Evolutionary conservation across 1,139 yeast species (phyloP).

Genomic region (Saccharomyces hybrid): DNA sequence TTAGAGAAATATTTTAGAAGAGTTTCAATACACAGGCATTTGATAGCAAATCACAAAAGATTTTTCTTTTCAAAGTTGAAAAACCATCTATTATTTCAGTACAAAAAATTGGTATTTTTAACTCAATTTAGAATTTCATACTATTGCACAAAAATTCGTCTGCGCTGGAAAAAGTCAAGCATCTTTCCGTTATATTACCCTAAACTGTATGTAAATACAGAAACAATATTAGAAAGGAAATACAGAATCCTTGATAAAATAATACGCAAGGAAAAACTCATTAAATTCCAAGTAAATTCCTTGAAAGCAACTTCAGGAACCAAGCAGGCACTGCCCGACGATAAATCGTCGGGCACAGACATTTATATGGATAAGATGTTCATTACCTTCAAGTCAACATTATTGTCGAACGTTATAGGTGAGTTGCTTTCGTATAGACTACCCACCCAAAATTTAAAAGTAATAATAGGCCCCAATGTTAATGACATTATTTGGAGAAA

Average conservation of each 20-base stretch:
- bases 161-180: neutral
- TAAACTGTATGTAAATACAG: neutral
- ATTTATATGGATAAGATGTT: conserved; percentile 37
- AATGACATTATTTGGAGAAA: conserved; percentile 56
- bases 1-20: conserved; percentile 13
- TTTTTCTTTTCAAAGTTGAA: neutral
- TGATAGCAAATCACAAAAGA: neutral
- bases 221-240: neutral
- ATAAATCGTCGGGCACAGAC: conserved; percentile 3
- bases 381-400: conserved; percentile 42
- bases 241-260: neutral
- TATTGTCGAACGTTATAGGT: conserved; percentile 46
- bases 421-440: conserved; percentile 44
- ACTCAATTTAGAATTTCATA: neutral
- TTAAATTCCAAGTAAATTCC: neutral
- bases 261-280: neutral
- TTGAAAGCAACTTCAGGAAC: neutral
- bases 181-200: neutral
- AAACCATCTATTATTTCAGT: neutral
- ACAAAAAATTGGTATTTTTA: neutral
- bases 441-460: conserved; percentile 38
- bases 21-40: neutral
- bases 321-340: conserved; percentile 5
- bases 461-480: conserved; percentile 46
- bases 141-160: neutral